Evolutionary conservation across 2,329 filamentous ascomycete species (phyloP).

Genomic region (Clarireedia homoeocarpa): DNA sequence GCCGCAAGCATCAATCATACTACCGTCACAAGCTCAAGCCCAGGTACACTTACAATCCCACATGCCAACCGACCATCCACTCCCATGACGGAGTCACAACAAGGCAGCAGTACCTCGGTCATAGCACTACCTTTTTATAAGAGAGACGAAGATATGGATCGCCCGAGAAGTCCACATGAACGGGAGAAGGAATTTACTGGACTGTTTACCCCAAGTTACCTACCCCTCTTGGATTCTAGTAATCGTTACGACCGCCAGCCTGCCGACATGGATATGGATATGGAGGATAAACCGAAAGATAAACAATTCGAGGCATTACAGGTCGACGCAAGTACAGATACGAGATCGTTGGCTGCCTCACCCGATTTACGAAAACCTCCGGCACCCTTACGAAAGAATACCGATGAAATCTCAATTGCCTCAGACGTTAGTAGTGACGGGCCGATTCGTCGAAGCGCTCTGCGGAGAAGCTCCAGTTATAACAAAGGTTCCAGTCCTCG

Average conservation of each 20-base stretch:
- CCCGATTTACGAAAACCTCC: constrained; percentile 20
- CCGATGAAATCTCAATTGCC: constrained; percentile 35
- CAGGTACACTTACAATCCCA: background rate
- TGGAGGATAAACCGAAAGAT: constrained; percentile 12
- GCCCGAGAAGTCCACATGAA: constrained; percentile 40
- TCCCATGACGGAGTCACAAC: background rate
- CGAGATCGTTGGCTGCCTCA: constrained; percentile 17
- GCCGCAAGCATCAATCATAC: constrained; percentile 15
- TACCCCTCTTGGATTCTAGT: constrained; percentile 49
- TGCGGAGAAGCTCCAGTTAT: constrained; percentile 47
- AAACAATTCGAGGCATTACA: constrained; percentile 16
- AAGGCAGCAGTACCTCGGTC: background rate
- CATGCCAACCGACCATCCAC: constrained; percentile 2
- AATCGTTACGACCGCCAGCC: constrained; percentile 16
- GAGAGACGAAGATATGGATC: constrained; percentile 21
- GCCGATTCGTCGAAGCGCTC: constrained; percentile 45
- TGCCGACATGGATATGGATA: constrained; percentile 1
- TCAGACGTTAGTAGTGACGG: constrained; percentile 49
- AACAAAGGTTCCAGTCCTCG: constrained; percentile 47
- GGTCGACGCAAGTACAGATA: constrained; percentile 19
- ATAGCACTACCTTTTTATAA: background rate
- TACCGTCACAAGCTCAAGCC: background rate
- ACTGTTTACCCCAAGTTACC: constrained; percentile 54
- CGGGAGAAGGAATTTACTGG: constrained; percentile 53
- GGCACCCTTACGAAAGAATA: constrained; percentile 25